These are phyloP conservation scores for Paxillus ammoniavirescens DNA, from an alignment of 768 basidiomycete genomes.

Conservation along the genomic window DNA sequence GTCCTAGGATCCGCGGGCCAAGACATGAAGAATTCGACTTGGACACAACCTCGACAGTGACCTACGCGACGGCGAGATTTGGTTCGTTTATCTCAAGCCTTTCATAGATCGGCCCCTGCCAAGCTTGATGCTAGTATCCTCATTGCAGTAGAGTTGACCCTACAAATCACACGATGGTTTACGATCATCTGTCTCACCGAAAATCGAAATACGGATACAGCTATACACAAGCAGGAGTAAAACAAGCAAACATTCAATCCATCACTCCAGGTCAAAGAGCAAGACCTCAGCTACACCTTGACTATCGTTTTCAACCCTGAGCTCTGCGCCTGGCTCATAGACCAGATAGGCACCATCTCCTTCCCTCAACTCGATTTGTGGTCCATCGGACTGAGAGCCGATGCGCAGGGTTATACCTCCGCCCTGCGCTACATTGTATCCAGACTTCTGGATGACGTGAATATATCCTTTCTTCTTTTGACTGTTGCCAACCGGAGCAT, in stretches of 20 bases:
- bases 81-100: not conserved
- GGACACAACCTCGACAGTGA: not conserved
- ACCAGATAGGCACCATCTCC: slow-evolving; percentile 85
- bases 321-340: slow-evolving; percentile 34
- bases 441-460: slow-evolving; percentile 83
- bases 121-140: no score
- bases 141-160: no score
- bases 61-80: not conserved
- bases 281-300: slow-evolving; percentile 68
- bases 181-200: not conserved
- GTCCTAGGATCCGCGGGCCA: not conserved
- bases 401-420: slow-evolving; percentile 61
- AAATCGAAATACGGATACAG: no score
- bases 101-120: no score
- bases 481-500: slow-evolving; percentile 41
- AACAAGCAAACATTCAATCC: not conserved
- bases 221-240: not conserved
- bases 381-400: slow-evolving; percentile 35
- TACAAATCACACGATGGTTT: not conserved
- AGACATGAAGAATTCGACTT: not conserved
- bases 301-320: slow-evolving; percentile 62
- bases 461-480: slow-evolving; percentile 67
- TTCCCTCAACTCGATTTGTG: slow-evolving; percentile 62
- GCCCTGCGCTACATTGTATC: slow-evolving; percentile 63
- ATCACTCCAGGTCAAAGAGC: slow-evolving; percentile 71